phyloP scores from a whole-genome alignment of 257 asterid species.

The Forsythia viridissima region DNA sequence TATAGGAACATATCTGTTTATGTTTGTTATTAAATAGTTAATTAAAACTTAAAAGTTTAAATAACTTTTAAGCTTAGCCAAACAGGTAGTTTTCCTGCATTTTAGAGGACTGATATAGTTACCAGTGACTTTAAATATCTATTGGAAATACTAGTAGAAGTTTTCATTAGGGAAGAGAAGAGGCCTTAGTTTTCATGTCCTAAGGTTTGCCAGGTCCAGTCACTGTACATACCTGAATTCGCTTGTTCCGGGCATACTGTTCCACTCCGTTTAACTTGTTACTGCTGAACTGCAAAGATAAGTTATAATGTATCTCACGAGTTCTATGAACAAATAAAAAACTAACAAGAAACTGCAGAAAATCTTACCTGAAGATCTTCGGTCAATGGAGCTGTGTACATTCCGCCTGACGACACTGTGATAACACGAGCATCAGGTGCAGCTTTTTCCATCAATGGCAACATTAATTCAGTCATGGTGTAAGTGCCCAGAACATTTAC shows the following conservation, averaged over 20 bases:
- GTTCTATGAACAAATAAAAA: neutral
- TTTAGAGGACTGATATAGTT: too few species aligned
- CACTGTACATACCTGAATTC: conserved; percentile 63
- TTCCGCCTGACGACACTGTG: conserved; percentile 92
- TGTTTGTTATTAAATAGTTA: neutral
- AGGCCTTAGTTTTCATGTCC: too few species aligned
- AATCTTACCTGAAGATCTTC: conserved; percentile 65
- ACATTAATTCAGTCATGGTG: conserved; percentile 70
- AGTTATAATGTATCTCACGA: neutral
- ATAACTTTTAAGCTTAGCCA: too few species aligned
- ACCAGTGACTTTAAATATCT: too few species aligned
- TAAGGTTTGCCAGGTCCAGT: neutral
- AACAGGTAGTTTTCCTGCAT: too few species aligned
- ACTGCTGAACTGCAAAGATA: conserved; percentile 57
- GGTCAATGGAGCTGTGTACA: conserved; percentile 78
- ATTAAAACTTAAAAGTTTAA: too few species aligned
- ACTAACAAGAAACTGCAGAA: neutral
- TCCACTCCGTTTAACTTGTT: conserved; percentile 64
- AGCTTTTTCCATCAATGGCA: conserved; percentile 85
- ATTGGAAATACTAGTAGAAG: too few species aligned
- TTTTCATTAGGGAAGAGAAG: too few species aligned
- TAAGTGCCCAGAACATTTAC: conserved; percentile 86
- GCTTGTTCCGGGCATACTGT: conserved; percentile 90
- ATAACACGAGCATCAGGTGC: conserved; percentile 95
- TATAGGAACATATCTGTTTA: too few species aligned